Evolutionary conservation across 2,329 filamentous ascomycete genomes (phyloP).

Genomic region (Sarocladiaceae sp.): DNA sequence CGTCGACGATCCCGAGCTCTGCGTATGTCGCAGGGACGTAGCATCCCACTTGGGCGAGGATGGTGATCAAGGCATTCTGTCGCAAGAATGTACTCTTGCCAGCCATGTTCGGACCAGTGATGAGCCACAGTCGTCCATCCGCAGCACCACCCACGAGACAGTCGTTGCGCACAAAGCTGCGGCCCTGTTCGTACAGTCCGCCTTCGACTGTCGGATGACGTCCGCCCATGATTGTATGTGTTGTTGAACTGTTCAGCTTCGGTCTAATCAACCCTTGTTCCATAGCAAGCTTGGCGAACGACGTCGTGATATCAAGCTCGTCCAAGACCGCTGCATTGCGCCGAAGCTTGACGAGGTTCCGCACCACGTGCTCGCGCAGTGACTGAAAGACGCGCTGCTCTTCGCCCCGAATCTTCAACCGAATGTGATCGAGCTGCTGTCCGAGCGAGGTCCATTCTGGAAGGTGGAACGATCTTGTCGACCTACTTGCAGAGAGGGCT

Average conservation of each 20-base stretch:
- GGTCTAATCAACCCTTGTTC: conserved; percentile 74
- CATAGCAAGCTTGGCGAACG: conserved; percentile 73
- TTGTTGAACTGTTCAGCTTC: conserved; percentile 57
- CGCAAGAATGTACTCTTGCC: conserved; percentile 95
- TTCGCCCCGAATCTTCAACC: conserved; percentile 74
- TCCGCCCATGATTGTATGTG: conserved; percentile 77
- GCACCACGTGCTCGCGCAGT: conserved; percentile 71
- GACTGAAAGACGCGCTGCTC: conserved; percentile 75
- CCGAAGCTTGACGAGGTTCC: conserved; percentile 78
- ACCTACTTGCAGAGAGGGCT: conserved; percentile 71
- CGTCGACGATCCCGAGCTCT: conserved; percentile 87
- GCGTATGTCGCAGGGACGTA: conserved; percentile 89
- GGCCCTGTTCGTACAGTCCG: conserved; percentile 73
- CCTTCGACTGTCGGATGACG: conserved; percentile 90
- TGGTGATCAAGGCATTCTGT: conserved; percentile 91
- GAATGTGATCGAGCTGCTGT: conserved; percentile 70
- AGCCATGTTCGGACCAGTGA: conserved; percentile 95
- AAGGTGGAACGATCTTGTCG: conserved; percentile 79
- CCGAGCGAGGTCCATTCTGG: conserved; percentile 82
- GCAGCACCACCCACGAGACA: conserved; percentile 69
- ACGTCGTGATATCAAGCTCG: conserved; percentile 85
- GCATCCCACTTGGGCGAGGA: conserved; percentile 87
- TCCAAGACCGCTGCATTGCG: conserved; percentile 90
- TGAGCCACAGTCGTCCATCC: conserved; percentile 60
- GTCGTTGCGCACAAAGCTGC: conserved; percentile 81